Evolutionary conservation across 2,329 filamentous ascomycete genomes (phyloP), one percentile per base, ranked within the genome.

Genomic region (Clonostachys chloroleuca): DNA sequence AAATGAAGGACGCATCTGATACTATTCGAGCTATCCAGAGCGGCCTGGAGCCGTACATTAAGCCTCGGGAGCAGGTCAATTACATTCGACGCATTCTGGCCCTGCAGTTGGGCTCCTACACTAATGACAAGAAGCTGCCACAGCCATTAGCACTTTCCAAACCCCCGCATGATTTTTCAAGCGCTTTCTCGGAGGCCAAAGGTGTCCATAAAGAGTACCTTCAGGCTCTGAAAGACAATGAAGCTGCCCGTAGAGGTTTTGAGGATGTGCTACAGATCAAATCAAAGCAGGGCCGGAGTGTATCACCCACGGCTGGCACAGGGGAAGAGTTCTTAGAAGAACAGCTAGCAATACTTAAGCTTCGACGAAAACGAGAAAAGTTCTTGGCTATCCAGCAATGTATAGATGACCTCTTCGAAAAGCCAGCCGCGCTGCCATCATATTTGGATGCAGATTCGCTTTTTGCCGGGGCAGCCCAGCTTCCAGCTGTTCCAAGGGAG

Each of bases 31-130:
- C 62, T 34, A 60, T 77, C 34, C 68, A 73, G 47, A 61, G 65
- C 39, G 64, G 62, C 16, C 67, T 86, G 18, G 64, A 69, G 34
- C 74, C 77, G 5, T 81, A 73, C 50, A 67, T 84, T 47, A 79
- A 77, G 45, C 72, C 77, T 30, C 73, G 80, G 24, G 78, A 83
- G 48, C 78, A 85, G 53, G 70, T 74, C 43, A 67, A 73, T 35
- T 75, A 77, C 42, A 77, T 85, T 47, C 72, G 78, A 51, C 76
- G 75, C 44, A 65, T 82, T 33, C 58, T 83, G 42, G 72, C 77
- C 40, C 69, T 77, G 17, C 73, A 83, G 52, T 64, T 86, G 5
- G 72, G 70, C 30, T 69, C 73, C 18, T 72, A 68, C 52, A 57
- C 77, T 16, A 63, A 70, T 14, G 63, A 69, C 50, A 69, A 65